Base-by-base conservation (phyloP, 768 basidiomycete genomes). In the Rickenella mellea region DNA sequence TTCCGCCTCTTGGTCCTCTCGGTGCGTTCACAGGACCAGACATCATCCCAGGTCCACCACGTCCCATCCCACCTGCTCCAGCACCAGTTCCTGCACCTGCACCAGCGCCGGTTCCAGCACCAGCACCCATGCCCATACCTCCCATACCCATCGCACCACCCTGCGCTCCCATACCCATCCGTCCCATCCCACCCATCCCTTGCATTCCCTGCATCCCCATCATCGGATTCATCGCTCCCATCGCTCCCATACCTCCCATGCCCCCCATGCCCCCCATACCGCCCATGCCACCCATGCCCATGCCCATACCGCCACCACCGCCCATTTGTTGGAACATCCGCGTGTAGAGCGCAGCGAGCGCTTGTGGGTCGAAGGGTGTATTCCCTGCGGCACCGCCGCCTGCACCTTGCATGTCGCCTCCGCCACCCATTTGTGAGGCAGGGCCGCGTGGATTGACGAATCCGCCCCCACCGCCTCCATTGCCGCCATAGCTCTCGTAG, bases 311-410 rank as follows among this genome's bases (percentile, higher is more conserved):
- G 22, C 50, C 55, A 2, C 70, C 72, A 0, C 68, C 78, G 27
- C 76, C 74, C 37, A 85, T 75, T 67, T 87, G 83, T 56, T 83
- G 80, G 71, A 89, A 83, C 94, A 98, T 97, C 48, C 90, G 83
- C 27, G 92, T 89, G 64, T 96, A 98, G 45, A 97, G 78, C 43
- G 83, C 77, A 0, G 90, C 90, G 57, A 98, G 80, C 1, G 88
- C 88, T 49, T 90, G 85, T 0, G 93, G 89, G 57, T 97, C 93
- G 56, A 97, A 94, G 1, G 85, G 73, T 4, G 78, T 71, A 49
- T 70, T 78, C 4, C 68, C 71, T 10, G 50, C 59, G 33, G 64
- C 62, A 20, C 42, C 41, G 11, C 38, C 46, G 48, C 22, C 50
- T 30, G 57, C 47, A 36, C 62, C 65, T 54, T 68, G 69, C 6